These are phyloP conservation scores for Cenchrus fungigraminus DNA, from an alignment of 176 grass and related monocot species.

Conservation along the genomic window DNA sequence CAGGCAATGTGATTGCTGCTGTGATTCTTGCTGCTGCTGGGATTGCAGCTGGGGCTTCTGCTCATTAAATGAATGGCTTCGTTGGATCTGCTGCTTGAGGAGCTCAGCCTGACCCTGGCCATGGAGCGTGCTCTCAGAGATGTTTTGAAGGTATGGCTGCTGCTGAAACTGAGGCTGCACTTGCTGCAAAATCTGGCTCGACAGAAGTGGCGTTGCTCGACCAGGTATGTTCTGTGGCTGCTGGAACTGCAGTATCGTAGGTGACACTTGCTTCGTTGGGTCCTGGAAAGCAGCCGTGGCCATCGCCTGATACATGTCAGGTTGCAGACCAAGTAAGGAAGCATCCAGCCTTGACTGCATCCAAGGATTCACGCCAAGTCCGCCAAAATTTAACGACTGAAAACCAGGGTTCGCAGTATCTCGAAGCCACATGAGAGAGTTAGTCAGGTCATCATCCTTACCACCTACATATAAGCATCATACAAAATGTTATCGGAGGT, in stretches of 20 bases:
- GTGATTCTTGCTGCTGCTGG: conserved; percentile 51
- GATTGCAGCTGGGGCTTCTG: conserved; percentile 58
- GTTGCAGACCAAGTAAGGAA: conserved; percentile 66
- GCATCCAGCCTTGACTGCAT: conserved; percentile 79
- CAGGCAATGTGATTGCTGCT: conserved; percentile 57
- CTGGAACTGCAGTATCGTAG: conserved; percentile 88
- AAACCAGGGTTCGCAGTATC: conserved; percentile 81
- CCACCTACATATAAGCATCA: conserved; percentile 63
- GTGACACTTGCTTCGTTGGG: conserved; percentile 62
- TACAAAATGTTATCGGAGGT: conserved; percentile 14
- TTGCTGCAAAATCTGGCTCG: conserved; percentile 74
- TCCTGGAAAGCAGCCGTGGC: conserved; percentile 57
- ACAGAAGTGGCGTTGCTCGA: conserved; percentile 46
- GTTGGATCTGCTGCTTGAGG: conserved; percentile 65
- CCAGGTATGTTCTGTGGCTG: conserved; percentile 61
- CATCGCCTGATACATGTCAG: conserved; percentile 78
- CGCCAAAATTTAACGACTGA: conserved; percentile 86
- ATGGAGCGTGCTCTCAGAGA: conserved; percentile 54
- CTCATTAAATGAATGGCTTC: conserved; percentile 51
- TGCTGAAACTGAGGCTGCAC: conserved; percentile 72
- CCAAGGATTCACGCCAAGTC: conserved; percentile 69
- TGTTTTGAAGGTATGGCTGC: conserved; percentile 55
- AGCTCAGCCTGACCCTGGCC: conserved; percentile 66
- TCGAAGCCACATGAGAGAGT: conserved; percentile 89
- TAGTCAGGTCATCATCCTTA: conserved; percentile 89